Base-by-base conservation (phyloP, 768 basidiomycete genomes). In the Mycena rosella region DNA sequence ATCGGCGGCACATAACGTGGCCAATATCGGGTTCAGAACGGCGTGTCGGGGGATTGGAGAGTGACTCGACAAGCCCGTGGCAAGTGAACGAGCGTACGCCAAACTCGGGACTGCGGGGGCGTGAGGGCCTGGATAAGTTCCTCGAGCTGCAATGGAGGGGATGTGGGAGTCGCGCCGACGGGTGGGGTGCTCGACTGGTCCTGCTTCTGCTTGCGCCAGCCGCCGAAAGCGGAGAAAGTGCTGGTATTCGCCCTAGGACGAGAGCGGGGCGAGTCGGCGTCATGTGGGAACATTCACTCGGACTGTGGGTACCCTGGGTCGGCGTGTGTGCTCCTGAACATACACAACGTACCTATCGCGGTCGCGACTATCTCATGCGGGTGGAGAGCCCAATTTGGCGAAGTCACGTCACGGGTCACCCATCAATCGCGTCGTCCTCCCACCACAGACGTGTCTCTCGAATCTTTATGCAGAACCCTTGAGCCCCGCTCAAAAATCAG, bases 91-190 rank as follows among this genome's bases (percentile, higher is more conserved):
- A 10, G 92, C 91, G 74, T 90, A 85, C 15, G 77, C 70, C 6
- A 92, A 78, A 68, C 90, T 92, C 5, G 93, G 93, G 10, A 92
- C 91, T 8, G 84, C 80, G 27, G 87, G 84, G 91, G 91, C 5
- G 79, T 78, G 34, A 87, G 78, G 9, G 81, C 79, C 30, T 80
- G 75, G 38, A 88, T 83, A 30, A 87, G 78, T 26, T 75, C 80
- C 8, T 82, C 80, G 14, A 85, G 57, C 2, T 81, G 76, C 8
- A 82, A 65, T 20, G 82, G 76, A 32, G 78, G 73, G 17, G 77
- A 77, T 17, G 77, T 56, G 10, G 79, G 62, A 30, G 67, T 74
- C 4, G 77, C 32, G 9, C 76, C 24, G 36, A 47, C 42, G 69
- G 30, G 78, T 72, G 38, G 73, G 56, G 40, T 20, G 76, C 73